Evolutionary conservation across 2,329 filamentous ascomycete genomes (phyloP), one percentile per base, ranked within the genome.

Genomic region (Neoarthrinium moseri): DNA sequence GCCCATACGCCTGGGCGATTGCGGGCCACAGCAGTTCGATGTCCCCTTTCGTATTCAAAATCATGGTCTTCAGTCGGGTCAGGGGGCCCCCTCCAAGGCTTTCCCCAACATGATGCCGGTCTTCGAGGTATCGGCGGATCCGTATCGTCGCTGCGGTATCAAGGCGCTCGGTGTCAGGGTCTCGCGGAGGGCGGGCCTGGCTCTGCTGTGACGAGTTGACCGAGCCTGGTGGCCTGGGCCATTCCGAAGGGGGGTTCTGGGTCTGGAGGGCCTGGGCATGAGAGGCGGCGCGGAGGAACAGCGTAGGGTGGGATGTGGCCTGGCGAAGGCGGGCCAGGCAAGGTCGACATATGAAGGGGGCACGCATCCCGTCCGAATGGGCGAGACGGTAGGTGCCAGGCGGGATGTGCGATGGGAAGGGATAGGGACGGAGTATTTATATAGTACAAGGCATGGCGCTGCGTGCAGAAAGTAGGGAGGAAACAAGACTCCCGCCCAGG

Each of bases 291-390:
- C 23, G 38, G 17, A 29, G 18, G 13, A 36, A 17, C 15, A 20
- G 43, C 27, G 36, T 20, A 23, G 24, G 20, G 39, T 42, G 52
- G 27, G 38, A 50, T 11, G 44, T 39, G 26, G 43, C 41, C 22
- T 49, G 48, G 24, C 52, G 35, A 43, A 63, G 49, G 30, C 53
- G 58, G 20, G 52, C 50, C 47, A 59, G 46, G 43, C 59, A 64
- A 53, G 51, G 55, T 48, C 53, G 56, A 49, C 62, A 64, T 55
- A 59, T 50, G 33, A 58, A 61, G 32, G 59, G 49, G 39, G 45
- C 53, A 47, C 55, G 46, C 61, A 64, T 65, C 20, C 40, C 48
- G 40, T 29, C 42, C 15, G 17, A 17, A 8, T 7, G 11, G 13
- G 23, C 13, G 23, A 27, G 10, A n/a, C 15, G 17, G 17, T 27